These are phyloP conservation scores for Flaveria sonorensis DNA, from an alignment of 129 eudicot genomes.

Conservation along the genomic window DNA sequence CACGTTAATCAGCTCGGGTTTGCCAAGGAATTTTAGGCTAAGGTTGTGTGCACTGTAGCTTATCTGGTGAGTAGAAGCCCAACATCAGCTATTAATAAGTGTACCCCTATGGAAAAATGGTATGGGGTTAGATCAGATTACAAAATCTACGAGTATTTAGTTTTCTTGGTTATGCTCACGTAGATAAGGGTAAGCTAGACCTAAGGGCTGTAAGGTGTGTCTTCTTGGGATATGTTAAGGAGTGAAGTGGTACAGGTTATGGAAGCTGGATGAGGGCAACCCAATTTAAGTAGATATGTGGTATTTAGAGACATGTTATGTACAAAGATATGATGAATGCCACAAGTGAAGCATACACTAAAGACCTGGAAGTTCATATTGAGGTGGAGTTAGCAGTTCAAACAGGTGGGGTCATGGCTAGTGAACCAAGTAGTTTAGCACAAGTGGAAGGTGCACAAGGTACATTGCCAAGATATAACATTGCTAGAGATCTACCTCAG, in stretches of 20 bases:
- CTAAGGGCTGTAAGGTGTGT: not conserved
- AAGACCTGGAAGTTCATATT: too few species aligned
- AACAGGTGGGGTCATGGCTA: too few species aligned
- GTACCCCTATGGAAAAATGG: not conserved
- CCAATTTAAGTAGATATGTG: not conserved
- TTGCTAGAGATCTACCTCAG: too few species aligned
- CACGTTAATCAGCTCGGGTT: not conserved
- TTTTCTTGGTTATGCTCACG: not conserved
- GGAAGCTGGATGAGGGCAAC: not conserved
- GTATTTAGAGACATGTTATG: not conserved
- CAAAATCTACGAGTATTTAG: not conserved
- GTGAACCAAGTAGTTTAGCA: too few species aligned
- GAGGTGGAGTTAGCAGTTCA: too few species aligned
- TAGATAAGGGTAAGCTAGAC: not conserved
- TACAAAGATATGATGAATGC: not conserved
- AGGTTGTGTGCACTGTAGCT: too few species aligned
- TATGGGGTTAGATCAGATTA: not conserved
- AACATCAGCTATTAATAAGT: not conserved
- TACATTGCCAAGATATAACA: too few species aligned
- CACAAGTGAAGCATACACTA: too few species aligned
- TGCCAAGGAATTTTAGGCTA: too few species aligned
- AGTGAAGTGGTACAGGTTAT: not conserved
- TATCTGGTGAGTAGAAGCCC: too few species aligned
- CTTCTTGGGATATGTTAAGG: too few species aligned
- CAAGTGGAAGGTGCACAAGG: too few species aligned